Evolutionary conservation across 805 yeast species (phyloP).

Genomic region (Tetrapisispora iriomotensis): DNA sequence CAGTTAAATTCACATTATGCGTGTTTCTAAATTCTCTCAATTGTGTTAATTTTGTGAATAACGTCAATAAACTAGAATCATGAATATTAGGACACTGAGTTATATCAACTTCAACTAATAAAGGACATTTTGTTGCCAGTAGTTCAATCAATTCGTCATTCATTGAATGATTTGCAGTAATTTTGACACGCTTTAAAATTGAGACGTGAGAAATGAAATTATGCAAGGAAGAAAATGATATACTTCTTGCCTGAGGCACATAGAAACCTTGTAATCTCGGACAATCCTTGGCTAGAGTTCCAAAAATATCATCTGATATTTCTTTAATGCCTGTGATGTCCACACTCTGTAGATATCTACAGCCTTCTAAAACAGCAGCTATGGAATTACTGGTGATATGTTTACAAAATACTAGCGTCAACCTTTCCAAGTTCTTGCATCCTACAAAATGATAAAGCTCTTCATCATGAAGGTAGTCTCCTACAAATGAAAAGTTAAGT

Average conservation of each 20-base stretch:
- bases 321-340: constrained; percentile 75
- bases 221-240: constrained; percentile 55
- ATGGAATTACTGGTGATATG: constrained; percentile 53
- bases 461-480: constrained; percentile 55
- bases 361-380: constrained; percentile 48
- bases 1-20: constrained; percentile 59
- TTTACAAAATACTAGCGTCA: constrained; percentile 75
- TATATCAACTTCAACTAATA: constrained; percentile 81
- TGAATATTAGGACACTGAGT: constrained; percentile 71
- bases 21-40: constrained; percentile 79
- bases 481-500: constrained; percentile 67
- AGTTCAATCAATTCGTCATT: constrained; percentile 52
- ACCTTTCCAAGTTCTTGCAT: constrained; percentile 70
- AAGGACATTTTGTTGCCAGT: constrained; percentile 62
- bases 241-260: constrained; percentile 73
- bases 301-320: constrained; percentile 59
- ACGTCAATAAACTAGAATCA: constrained; percentile 46
- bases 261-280: constrained; percentile 78
- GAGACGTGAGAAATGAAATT: constrained; percentile 54
- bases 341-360: constrained; percentile 68
- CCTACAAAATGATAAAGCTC: constrained; percentile 52
- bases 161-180: constrained; percentile 60
- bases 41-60: constrained; percentile 55
- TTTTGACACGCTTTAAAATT: constrained; percentile 69
- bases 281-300: constrained; percentile 60